A percentile compares a stretch with the other conserved stretches of the same genome.
These are phyloP conservation scores for Colletotrichum paranaense DNA, from an alignment of 2,329 filamentous ascomycete genomes.

Conservation along the genomic window DNA sequence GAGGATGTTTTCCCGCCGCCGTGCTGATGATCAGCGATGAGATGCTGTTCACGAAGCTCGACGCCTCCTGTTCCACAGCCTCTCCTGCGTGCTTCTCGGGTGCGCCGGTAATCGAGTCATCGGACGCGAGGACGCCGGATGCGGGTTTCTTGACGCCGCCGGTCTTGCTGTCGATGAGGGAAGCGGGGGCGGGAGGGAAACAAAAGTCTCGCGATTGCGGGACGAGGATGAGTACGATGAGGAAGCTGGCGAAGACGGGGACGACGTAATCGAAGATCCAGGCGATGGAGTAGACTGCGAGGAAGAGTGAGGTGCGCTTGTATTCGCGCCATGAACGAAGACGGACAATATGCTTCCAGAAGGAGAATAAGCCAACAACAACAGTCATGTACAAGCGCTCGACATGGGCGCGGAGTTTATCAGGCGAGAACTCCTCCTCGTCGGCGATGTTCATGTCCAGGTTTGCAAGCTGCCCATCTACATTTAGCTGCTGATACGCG, in stretches of 20 bases:
- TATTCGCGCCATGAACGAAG: constrained; percentile 84
- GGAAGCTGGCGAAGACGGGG: constrained; percentile 66
- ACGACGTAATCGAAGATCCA: constrained; percentile 80
- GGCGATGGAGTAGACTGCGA: constrained; percentile 66
- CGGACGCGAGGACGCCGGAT: constrained; percentile 79
- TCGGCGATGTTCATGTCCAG: constrained; percentile 85
- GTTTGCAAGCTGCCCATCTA: constrained; percentile 62
- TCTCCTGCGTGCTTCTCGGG: constrained; percentile 87
- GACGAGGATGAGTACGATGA: constrained; percentile 75
- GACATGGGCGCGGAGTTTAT: constrained; percentile 81
- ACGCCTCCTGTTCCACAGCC: constrained; percentile 85
- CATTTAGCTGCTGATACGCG: neutral
- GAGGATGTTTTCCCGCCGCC: constrained; percentile 81
- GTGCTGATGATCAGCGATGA: constrained; percentile 76
- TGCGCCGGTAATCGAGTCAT: constrained; percentile 82
- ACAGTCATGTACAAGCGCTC: constrained; percentile 88
- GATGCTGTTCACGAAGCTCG: constrained; percentile 81
- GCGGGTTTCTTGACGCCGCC: constrained; percentile 83
- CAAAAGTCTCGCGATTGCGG: constrained; percentile 70
- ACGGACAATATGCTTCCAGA: constrained; percentile 79
- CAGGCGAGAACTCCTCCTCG: constrained; percentile 86
- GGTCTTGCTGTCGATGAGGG: constrained; percentile 75
- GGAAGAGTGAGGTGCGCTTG: constrained; percentile 73
- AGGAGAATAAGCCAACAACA: constrained; percentile 71
- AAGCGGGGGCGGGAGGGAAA: constrained; percentile 82